These are phyloP conservation scores for Dalechampia spathulata DNA, from an alignment of 441 rosid species.

Conservation along the genomic window DNA sequence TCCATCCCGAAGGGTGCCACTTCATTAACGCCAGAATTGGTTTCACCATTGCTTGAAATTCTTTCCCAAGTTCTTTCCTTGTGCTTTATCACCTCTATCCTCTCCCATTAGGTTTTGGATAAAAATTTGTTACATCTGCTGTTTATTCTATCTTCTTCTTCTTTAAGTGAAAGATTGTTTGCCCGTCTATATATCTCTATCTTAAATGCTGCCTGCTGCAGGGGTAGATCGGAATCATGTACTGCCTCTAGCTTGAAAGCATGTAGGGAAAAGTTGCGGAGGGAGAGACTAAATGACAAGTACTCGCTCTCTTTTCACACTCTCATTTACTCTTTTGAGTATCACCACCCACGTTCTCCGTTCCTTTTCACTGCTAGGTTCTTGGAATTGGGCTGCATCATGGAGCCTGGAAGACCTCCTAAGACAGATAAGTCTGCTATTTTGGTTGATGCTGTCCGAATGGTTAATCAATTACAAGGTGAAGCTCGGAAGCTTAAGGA, in stretches of 20 bases:
- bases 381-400: conserved; percentile 66
- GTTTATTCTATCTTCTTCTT: background rate
- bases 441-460: conserved; percentile 76
- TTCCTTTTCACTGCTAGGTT: conserved; percentile 40
- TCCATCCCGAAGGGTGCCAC: background rate
- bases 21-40: too few relatives aligned
- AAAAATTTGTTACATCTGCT: background rate
- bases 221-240: conserved; percentile 75
- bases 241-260: conserved; percentile 87
- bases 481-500: conserved; percentile 91
- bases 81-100: too few relatives aligned
- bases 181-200: background rate
- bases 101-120: background rate
- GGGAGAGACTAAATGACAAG: conserved; percentile 96
- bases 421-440: conserved; percentile 92
- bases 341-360: background rate
- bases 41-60: background rate
- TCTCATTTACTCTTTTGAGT: conserved; percentile 1
- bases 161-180: background rate
- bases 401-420: conserved; percentile 93
- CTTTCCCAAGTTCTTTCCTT: background rate
- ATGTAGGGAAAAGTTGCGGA: conserved; percentile 93
- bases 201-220: conserved; percentile 23
- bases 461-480: conserved; percentile 78
- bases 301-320: conserved; percentile 18